These are phyloP conservation scores for Colletotrichum sp. DNA, from an alignment of 2,329 filamentous ascomycete genomes.

Conservation along the genomic window DNA sequence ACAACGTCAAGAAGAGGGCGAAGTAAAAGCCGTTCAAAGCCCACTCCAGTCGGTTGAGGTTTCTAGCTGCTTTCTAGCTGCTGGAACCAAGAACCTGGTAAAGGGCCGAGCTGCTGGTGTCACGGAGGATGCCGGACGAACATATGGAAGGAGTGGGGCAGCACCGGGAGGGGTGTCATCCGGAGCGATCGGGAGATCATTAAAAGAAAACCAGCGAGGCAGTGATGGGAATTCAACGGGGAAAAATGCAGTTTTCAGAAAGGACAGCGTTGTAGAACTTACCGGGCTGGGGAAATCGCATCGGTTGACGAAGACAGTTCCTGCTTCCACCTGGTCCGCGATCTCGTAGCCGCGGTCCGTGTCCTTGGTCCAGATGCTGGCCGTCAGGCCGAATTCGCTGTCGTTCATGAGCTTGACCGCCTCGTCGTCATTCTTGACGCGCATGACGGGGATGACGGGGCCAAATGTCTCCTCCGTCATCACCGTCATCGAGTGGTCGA, in stretches of 20 bases:
- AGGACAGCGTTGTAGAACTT: constrained; percentile 44
- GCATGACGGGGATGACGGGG: constrained; percentile 89
- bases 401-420: constrained; percentile 91
- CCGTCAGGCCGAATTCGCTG: constrained; percentile 90
- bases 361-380: constrained; percentile 98
- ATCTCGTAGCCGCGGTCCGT: constrained; percentile 75
- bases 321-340: constrained; percentile 83
- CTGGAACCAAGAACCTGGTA: background rate
- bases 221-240: background rate
- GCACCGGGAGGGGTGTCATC: background rate
- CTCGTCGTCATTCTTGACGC: constrained; percentile 80
- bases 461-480: constrained; percentile 97
- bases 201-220: background rate
- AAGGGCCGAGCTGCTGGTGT: background rate
- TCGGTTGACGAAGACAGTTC: constrained; percentile 95
- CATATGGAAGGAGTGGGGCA: background rate
- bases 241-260: background rate
- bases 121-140: background rate
- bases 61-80: background rate
- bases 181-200: background rate
- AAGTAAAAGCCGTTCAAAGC: background rate
- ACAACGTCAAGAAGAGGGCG: background rate
- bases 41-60: background rate
- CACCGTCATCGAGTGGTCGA: constrained; percentile 82
- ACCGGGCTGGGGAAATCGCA: constrained; percentile 92